Evolutionary conservation across 2,329 filamentous ascomycete species (phyloP).

Genomic region (Aspergillus caelatus): DNA sequence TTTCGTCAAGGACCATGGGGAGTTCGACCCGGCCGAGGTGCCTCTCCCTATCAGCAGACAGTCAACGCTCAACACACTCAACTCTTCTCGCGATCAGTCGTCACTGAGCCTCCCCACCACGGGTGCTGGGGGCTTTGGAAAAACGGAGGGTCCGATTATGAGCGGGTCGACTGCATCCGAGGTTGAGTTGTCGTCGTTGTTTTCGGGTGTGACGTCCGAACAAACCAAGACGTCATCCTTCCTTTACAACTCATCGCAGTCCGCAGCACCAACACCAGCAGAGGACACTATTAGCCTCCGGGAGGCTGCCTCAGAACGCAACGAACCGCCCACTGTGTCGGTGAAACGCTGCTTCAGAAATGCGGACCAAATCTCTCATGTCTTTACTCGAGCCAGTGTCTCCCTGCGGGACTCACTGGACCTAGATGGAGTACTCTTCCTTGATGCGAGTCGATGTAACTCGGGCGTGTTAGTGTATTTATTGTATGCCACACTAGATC

Average conservation of each 20-base stretch:
- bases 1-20: slow-evolving; percentile 48
- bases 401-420: slow-evolving; percentile 46
- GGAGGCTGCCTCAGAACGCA: slow-evolving; percentile 23
- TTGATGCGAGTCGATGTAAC: slow-evolving; percentile 26
- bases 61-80: background rate
- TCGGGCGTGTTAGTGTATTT: slow-evolving; percentile 20
- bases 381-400: slow-evolving; percentile 48
- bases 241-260: background rate
- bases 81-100: background rate
- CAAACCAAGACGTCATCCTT: slow-evolving; percentile 11
- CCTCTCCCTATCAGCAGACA: slow-evolving; percentile 15
- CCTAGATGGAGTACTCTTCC: slow-evolving; percentile 39
- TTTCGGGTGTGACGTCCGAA: slow-evolving; percentile 15
- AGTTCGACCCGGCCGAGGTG: slow-evolving; percentile 26
- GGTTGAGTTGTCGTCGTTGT: slow-evolving; percentile 14
- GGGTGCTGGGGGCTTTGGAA: background rate
- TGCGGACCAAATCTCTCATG: slow-evolving; percentile 17
- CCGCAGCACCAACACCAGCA: background rate
- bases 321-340: slow-evolving; percentile 14
- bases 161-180: slow-evolving; percentile 8
- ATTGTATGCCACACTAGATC: too few species aligned
- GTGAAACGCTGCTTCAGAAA: slow-evolving; percentile 7
- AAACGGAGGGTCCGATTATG: background rate
- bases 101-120: background rate
- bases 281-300: too few species aligned